Evolutionary conservation across 345 rosid species (phyloP).

Genomic region (Eucalyptus coolabah): DNA sequence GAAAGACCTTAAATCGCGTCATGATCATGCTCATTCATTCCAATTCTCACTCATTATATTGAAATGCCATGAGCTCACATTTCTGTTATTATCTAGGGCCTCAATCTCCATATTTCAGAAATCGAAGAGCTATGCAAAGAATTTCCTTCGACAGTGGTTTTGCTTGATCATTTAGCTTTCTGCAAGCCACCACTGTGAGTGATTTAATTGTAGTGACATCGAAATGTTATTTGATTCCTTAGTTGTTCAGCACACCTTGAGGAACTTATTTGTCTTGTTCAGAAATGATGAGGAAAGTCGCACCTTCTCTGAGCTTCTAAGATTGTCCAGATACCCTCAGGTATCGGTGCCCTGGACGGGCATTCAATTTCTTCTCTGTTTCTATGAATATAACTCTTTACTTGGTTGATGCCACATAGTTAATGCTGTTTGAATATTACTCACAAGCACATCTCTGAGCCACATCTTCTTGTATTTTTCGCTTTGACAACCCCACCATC

Average conservation of each 20-base stretch:
- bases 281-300: conserved; percentile 59
- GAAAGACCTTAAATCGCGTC: neutral
- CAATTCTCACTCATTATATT: neutral
- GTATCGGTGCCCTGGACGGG: conserved; percentile 5
- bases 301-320: conserved; percentile 53
- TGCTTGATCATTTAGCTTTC: conserved; percentile 87
- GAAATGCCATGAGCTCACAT: neutral
- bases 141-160: conserved; percentile 60
- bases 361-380: neutral
- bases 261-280: conserved; percentile 4
- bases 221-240: neutral
- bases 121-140: conserved; percentile 70
- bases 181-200: conserved; percentile 78
- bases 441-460: neutral
- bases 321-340: conserved; percentile 76
- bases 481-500: neutral
- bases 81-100: conserved; percentile 44
- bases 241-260: neutral
- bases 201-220: neutral
- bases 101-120: conserved; percentile 61
- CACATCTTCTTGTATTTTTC: neutral
- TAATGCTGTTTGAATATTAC: neutral
- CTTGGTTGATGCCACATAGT: neutral
- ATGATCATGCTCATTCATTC: neutral
- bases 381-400: neutral